Evolutionary conservation across 2,329 filamentous ascomycete species (phyloP).

Genomic region (Ophiostoma piceae): DNA sequence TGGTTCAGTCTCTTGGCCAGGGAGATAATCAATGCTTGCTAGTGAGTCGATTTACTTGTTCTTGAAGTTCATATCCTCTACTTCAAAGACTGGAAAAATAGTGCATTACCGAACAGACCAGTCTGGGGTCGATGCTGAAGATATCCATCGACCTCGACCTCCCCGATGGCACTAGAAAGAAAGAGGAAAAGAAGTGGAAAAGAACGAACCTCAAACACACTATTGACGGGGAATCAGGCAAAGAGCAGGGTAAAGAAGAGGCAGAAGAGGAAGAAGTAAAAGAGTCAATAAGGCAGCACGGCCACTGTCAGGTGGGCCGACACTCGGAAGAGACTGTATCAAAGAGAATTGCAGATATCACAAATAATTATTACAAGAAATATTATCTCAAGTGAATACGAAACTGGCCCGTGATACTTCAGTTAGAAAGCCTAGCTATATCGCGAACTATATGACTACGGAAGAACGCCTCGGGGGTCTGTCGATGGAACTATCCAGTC

Average conservation of each 20-base stretch:
- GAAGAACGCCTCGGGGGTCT: not conserved
- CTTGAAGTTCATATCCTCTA: not conserved
- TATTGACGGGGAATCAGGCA: not conserved
- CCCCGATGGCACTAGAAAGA: conserved; percentile 16
- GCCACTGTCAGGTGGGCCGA: not conserved
- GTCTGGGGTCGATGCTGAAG: conserved; percentile 14
- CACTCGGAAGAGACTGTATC: not conserved
- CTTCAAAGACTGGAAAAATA: not conserved
- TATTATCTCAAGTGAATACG: not conserved
- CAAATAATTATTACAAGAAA: too few species aligned
- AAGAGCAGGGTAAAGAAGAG: not conserved
- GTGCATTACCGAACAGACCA: conserved; percentile 13
- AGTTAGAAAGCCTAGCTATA: not conserved
- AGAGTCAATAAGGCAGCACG: not conserved
- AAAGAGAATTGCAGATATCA: too few species aligned
- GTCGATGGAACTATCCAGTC: not conserved
- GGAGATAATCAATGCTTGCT: not conserved
- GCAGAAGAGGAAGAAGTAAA: conserved; percentile 1
- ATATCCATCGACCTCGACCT: conserved; percentile 7
- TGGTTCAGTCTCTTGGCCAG: not conserved
- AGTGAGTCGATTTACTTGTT: not conserved
- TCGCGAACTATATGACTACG: not conserved
- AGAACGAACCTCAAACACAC: conserved; percentile 4
- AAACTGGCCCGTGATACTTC: not conserved
- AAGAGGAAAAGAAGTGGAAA: conserved; percentile 13